Conservation (phyloP, 805 yeast species). For the Starmerella scarabaei region DNA sequence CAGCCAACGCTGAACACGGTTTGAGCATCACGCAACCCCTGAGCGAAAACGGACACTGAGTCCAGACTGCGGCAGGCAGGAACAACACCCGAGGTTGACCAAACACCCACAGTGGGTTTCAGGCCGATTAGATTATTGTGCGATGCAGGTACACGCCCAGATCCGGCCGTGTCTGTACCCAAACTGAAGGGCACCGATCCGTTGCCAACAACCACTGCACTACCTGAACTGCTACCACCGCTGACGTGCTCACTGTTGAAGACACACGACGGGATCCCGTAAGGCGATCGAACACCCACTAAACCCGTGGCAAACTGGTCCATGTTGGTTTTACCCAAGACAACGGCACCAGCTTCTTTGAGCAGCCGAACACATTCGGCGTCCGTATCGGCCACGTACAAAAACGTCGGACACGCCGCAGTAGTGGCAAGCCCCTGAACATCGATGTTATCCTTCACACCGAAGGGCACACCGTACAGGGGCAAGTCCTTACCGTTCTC, state of each 20-base stretch:
- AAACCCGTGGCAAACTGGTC: conserved; percentile 97
- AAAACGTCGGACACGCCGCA: conserved; percentile 86
- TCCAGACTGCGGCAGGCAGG: conserved; percentile 95
- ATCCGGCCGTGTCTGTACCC: conserved; percentile 97
- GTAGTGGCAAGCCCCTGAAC: conserved; percentile 73
- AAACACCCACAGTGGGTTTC: conserved; percentile 82
- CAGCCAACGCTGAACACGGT: conserved; percentile 58
- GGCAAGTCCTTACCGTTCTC: conserved; percentile 30
- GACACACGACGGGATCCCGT: conserved; percentile 75
- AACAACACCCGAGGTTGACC: conserved; percentile 83
- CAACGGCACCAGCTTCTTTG: conserved; percentile 81
- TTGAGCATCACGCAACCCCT: conserved; percentile 75
- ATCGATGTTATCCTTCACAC: conserved; percentile 90
- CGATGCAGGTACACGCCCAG: conserved; percentile 95
- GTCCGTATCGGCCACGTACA: conserved; percentile 55
- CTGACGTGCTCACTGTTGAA: conserved; percentile 67
- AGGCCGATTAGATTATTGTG: conserved; percentile 83
- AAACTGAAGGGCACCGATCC: conserved; percentile 81
- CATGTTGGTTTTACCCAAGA: conserved; percentile 85
- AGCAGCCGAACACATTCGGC: conserved; percentile 63
- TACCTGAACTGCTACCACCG: conserved; percentile 95
- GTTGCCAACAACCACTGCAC: conserved; percentile 81
- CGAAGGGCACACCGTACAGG: conserved; percentile 88
- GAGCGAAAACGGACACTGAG: conserved; percentile 76
- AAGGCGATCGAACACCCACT: conserved; percentile 91